Evolutionary conservation across 169 alveolate genomes (phyloP).

Genomic region (Cryptosporidium meleagridis): DNA sequence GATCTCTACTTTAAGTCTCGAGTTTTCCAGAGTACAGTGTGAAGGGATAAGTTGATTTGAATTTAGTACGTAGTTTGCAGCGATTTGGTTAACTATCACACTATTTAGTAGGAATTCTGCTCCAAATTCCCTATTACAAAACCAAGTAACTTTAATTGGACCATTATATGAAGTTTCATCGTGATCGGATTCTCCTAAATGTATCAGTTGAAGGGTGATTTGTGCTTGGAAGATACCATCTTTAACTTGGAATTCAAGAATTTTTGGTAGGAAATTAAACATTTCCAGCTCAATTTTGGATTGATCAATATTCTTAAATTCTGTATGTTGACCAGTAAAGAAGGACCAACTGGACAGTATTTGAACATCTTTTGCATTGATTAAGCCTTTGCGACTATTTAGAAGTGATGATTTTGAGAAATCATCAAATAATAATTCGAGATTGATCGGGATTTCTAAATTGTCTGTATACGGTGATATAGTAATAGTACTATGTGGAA

Average conservation of each 20-base stretch:
- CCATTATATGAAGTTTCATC: slow-evolving; percentile 46
- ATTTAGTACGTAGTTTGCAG: slow-evolving; percentile 44
- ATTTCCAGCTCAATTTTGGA: slow-evolving; percentile 38
- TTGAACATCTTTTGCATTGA: slow-evolving; percentile 7
- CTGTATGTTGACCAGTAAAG: slow-evolving; percentile 33
- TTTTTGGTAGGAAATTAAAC: slow-evolving; percentile 58
- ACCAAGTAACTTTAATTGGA: slow-evolving; percentile 55
- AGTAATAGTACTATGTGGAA: slow-evolving; percentile 33
- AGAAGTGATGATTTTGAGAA: background rate
- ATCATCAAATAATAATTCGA: slow-evolving; percentile 9
- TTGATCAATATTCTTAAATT: slow-evolving; percentile 21
- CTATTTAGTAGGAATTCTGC: slow-evolving; percentile 12
- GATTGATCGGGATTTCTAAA: slow-evolving; percentile 7
- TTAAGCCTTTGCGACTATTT: background rate
- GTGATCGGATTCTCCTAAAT: slow-evolving; percentile 1
- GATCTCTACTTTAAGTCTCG: slow-evolving; percentile 57
- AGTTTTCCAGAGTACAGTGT: slow-evolving; percentile 44
- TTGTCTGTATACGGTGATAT: slow-evolving; percentile 65
- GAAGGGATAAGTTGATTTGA: slow-evolving; percentile 47
- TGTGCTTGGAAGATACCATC: slow-evolving; percentile 46
- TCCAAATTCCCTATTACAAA: slow-evolving; percentile 51
- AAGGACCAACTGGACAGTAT: slow-evolving; percentile 51
- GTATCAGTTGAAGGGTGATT: slow-evolving; percentile 29
- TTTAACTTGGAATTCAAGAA: slow-evolving; percentile 20
- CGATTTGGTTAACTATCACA: slow-evolving; percentile 13